Conservation (phyloP, 345 rosid species). For the Camelina sativa region DNA sequence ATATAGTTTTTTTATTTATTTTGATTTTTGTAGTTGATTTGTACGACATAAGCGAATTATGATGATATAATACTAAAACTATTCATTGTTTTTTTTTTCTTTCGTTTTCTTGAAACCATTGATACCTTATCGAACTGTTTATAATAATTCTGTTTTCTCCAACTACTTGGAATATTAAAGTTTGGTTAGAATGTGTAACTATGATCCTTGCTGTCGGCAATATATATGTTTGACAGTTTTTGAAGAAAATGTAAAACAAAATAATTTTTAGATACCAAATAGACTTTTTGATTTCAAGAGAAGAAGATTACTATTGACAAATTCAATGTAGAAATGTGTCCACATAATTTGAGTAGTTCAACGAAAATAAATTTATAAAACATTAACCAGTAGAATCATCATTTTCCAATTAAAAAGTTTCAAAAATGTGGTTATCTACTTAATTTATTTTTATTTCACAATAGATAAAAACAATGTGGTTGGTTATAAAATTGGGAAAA, state of each 20-base stretch:
- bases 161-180: background rate
- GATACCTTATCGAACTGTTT: too few relatives aligned
- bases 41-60: constrained; percentile 12
- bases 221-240: constrained; percentile 31
- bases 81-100: constrained; percentile 13
- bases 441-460: background rate
- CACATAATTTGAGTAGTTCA: background rate
- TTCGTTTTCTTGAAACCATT: constrained; percentile 9
- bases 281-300: background rate
- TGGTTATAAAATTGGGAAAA: background rate
- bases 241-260: constrained; percentile 28
- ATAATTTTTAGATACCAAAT: background rate
- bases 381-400: background rate
- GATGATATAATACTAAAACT: constrained; percentile 26
- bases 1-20: constrained; percentile 27
- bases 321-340: background rate
- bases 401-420: background rate
- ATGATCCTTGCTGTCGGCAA: background rate
- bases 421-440: background rate
- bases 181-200: constrained; percentile 8
- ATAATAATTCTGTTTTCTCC: background rate
- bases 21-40: constrained; percentile 37
- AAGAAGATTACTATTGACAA: constrained; percentile 28
- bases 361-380: background rate
- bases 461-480: too few relatives aligned